Base-by-base conservation (phyloP, 2,329 filamentous ascomycete species). In the Dichotomopilus funicola region DNA sequence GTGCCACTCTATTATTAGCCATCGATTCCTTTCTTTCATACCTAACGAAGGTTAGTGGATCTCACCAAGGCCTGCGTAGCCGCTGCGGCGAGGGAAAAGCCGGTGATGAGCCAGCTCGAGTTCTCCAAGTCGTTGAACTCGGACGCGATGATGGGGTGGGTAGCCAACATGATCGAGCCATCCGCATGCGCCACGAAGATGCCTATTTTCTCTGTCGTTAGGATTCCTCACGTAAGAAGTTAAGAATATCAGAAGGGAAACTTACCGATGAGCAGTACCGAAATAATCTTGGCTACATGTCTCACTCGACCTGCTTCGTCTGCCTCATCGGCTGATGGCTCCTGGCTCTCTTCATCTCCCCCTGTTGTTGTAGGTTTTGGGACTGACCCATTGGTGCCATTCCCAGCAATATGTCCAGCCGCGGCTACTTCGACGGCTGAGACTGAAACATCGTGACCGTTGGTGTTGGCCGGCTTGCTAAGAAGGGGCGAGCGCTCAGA, bases 151-250 rank as follows among this genome's bases (percentile, higher is more conserved):
- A 73, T 73, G 0, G 80, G 78, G 56, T 86, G 82, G 0, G 85
- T 87, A 0, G 87, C 85, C 36, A 89, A 71, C 0, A 89, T 77
- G 0, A 89, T 71, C 1, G 82, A 85, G 0, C 73, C 70, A 63
- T 90, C 87, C 12, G 80, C 78, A 53, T 85, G 83, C 6, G 80
- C 78, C 10, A 87, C 79, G 61, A 89, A 88, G 11, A 86, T 81
- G 9, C 81, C 81, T 75, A 12, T 6, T 36, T 34, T 5, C 7
- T 11, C 11, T 27, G 19, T 2, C 6, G 11, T 48, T 35, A 48
- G 34, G 6, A 5, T 37, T 13, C 10, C 4, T 45, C 4, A 9
- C 5, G 13, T 48, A 1, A 4, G 7, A 27, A 37, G n/a, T 6
- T 6, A 12, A 36, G 19, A n/a, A 10, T 6, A 12, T 34, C 6